Evolutionary conservation across 164 flowering plant species (phyloP), one percentile per base, ranked within the genome.

Genomic region (Buxus sempervirens): DNA sequence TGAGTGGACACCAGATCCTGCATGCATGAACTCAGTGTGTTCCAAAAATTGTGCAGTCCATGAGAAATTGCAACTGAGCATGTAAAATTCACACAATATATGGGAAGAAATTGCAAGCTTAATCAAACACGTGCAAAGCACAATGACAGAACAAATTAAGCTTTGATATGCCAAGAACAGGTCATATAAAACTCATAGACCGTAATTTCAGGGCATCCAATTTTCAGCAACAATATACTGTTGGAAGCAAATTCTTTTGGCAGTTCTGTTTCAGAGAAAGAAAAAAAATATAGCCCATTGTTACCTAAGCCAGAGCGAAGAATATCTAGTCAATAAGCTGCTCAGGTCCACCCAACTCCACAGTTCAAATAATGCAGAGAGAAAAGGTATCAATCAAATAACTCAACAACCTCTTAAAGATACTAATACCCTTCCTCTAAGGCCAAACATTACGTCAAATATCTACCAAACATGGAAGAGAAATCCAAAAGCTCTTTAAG

Each of bases 1-100:
- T 24, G 18, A 66, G 26, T 41, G n/a, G 57, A 6, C 9, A 56
- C 62, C 54, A 56, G 69, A 66, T 56, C 62, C 62, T 38, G 38
- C 36, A 23, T 22, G 45, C 26, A 57, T 23, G 22, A 66, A 41
- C 26, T 18, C 45, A 20, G 5, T 54, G 22, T 45, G 51, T 45
- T 10, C 13, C 18, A 15, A 4, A 45, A 45, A 45, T 10, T 45
- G 51, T 45, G 51, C 51, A 4, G 16, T 12, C 8, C 1, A 19
- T 26, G 49, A 8, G 36, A 2, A 49, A 20, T 48, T 24, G 19
- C 15, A 51, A 26, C 18, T 24, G 9, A 63, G 13, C 13, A 21
- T 21, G 27, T 53, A 23, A 36, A 21, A 54, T 7, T 10, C 24
- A 65, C n/a, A 54, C 42, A 9, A 16, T 1, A 54, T 14, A 15